Evolutionary conservation across 1,284 basidiomycete species (phyloP).

Genomic region (Nidula niveotomentosa): DNA sequence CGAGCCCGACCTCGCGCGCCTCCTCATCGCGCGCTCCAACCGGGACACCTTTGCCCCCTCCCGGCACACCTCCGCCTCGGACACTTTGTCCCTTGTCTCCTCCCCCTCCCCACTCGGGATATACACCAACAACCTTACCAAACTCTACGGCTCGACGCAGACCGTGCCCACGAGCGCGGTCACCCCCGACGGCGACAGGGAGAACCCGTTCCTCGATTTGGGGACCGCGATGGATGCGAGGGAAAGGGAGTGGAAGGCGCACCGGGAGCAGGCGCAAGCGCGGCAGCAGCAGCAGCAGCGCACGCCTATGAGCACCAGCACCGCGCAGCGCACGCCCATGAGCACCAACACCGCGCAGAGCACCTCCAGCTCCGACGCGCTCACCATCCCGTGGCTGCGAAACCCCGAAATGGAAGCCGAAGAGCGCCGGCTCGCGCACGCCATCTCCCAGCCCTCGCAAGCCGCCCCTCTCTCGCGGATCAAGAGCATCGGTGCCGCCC

Average conservation of each 20-base stretch:
- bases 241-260: neutral
- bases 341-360: no score
- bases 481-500: conserved; percentile 41
- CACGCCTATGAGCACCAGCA: neutral
- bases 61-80: neutral
- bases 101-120: neutral
- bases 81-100: no score
- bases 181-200: neutral
- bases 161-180: neutral
- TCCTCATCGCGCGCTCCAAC: neutral
- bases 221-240: neutral
- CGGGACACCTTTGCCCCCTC: neutral
- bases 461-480: conserved; percentile 22
- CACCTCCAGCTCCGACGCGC: no score
- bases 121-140: neutral
- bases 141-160: neutral
- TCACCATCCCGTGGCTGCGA: conserved; percentile 20
- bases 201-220: neutral
- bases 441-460: neutral
- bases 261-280: neutral
- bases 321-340: no score
- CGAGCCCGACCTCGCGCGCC: neutral
- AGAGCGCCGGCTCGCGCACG: conserved; percentile 6
- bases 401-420: conserved; percentile 10
- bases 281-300: no score